A percentile compares a stretch with the other conserved stretches of the same genome.
Conservation (phyloP, 83 land plant species). For the Larix sibirica region DNA sequence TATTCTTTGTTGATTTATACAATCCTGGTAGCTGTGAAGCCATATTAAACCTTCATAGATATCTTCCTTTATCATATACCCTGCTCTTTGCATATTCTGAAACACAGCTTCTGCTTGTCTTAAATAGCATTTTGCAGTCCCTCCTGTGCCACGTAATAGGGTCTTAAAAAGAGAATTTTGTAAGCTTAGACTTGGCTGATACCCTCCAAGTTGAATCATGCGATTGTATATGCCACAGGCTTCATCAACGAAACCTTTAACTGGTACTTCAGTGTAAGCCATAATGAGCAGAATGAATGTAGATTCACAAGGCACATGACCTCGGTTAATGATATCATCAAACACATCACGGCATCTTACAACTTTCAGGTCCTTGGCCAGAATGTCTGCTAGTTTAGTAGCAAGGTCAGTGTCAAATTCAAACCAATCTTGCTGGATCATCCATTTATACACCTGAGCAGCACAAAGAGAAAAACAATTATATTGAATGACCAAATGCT, state of each 20-base stretch:
- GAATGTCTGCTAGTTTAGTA: conserved; percentile 75
- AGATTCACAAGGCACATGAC: conserved; percentile 64
- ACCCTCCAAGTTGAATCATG: conserved; percentile 85
- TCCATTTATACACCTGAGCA: conserved; percentile 86
- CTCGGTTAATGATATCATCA: conserved; percentile 76
- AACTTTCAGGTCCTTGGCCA: conserved; percentile 73
- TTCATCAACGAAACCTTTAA: conserved; percentile 58
- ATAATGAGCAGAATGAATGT: conserved; percentile 64
- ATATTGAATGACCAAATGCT: not conserved
- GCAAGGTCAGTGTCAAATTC: conserved; percentile 74
- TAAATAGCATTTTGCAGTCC: conserved; percentile 44
- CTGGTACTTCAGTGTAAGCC: conserved; percentile 66
- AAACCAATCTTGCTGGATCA: conserved; percentile 80
- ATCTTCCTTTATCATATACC: conserved; percentile 43
- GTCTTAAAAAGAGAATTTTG: conserved; percentile 70
- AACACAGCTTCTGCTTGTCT: conserved; percentile 77
- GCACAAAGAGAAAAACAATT: not conserved
- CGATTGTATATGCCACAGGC: conserved; percentile 70
- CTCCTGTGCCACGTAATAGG: conserved; percentile 60
- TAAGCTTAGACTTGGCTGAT: conserved; percentile 62
- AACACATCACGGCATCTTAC: conserved; percentile 76
- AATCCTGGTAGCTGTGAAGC: conserved; percentile 74
- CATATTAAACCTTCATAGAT: conserved; percentile 69
- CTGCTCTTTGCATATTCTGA: conserved; percentile 59
- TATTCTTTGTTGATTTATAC: conserved; percentile 48